Percentiles rank a stretch among this genome's conserved stretches.
Evolutionary conservation across 2,329 filamentous ascomycete species (phyloP).

Genomic region (Geoglossum cookeanum): DNA sequence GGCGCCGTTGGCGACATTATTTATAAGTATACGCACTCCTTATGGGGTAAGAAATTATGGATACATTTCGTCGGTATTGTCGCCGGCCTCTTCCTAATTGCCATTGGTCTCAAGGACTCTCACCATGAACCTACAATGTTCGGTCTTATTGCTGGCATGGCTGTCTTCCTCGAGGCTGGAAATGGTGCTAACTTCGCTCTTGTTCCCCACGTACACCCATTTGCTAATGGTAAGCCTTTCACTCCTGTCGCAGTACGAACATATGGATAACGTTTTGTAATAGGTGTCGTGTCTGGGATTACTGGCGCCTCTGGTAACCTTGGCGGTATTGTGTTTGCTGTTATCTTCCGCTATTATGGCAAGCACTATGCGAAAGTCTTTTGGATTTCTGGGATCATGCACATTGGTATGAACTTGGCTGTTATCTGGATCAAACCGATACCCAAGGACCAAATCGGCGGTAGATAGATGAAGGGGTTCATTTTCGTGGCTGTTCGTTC

Average conservation of each 20-base stretch:
- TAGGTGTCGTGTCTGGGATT: constrained; percentile 47
- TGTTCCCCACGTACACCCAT: constrained; percentile 70
- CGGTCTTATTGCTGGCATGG: constrained; percentile 56
- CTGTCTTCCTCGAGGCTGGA: constrained; percentile 64
- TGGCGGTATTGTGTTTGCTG: constrained; percentile 67
- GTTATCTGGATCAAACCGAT: constrained; percentile 45
- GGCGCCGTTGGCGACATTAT: constrained; percentile 35
- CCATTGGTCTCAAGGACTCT: constrained; percentile 45
- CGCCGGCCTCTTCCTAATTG: constrained; percentile 38
- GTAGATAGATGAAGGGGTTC: constrained; percentile 8
- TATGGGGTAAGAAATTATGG: constrained; percentile 47
- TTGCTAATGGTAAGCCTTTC: constrained; percentile 46
- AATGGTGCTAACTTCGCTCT: constrained; percentile 79
- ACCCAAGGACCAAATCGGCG: constrained; percentile 33
- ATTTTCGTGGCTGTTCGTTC: not conserved
- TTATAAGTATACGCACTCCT: constrained; percentile 29
- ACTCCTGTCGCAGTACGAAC: no score
- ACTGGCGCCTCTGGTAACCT: constrained; percentile 69
- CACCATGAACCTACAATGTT: constrained; percentile 46
- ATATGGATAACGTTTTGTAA: not conserved
- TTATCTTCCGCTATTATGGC: constrained; percentile 61
- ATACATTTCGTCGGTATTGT: constrained; percentile 36
- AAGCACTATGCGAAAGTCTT: constrained; percentile 49
- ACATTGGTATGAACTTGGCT: constrained; percentile 47
- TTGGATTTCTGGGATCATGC: constrained; percentile 67